Evolutionary conservation across 192 early-diverging fungal species (phyloP).

Genomic region (Rhizoclosmatium globosum): DNA sequence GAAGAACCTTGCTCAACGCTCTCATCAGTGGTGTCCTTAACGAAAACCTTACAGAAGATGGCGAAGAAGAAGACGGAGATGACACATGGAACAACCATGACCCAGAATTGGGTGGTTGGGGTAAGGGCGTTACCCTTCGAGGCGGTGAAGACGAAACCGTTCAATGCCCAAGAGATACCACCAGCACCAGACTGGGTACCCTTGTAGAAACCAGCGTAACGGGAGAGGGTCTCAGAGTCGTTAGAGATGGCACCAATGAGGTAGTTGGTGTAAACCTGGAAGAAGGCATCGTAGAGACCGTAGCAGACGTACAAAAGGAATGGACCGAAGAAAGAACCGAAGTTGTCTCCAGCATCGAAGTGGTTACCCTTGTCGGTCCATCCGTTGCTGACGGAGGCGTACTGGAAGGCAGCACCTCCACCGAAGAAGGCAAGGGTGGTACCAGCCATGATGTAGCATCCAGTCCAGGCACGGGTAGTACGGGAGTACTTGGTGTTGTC

Average conservation of each 20-base stretch:
- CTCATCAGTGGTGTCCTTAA: conserved; percentile 22
- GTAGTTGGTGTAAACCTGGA: conserved; percentile 85
- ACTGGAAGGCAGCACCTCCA: conserved; percentile 24
- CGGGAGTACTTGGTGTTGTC: conserved; percentile 53
- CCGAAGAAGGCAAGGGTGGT: conserved; percentile 6
- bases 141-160: conserved; percentile 20
- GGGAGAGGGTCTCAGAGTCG: conserved; percentile 63
- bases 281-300: conserved; percentile 82
- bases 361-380: conserved; percentile 46
- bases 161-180: conserved; percentile 38
- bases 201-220: conserved; percentile 86
- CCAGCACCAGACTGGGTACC: conserved; percentile 83
- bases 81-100: conserved; percentile 19
- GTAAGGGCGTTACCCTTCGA: conserved; percentile 1
- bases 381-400: conserved; percentile 56
- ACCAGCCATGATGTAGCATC: conserved; percentile 56
- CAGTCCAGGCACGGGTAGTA: conserved; percentile 61
- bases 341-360: conserved; percentile 19
- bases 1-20: too few species aligned
- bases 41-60: conserved; percentile 6
- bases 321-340: conserved; percentile 58
- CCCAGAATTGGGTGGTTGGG: conserved; percentile 14
- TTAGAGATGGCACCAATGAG: conserved; percentile 85
- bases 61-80: conserved; percentile 3
- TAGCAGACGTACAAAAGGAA: conserved; percentile 77